Percentiles rank a stretch among this genome's conserved stretches.
Evolutionary conservation across 805 yeast genomes (phyloP).

Genomic region (Saccharomycopsis microspora): DNA sequence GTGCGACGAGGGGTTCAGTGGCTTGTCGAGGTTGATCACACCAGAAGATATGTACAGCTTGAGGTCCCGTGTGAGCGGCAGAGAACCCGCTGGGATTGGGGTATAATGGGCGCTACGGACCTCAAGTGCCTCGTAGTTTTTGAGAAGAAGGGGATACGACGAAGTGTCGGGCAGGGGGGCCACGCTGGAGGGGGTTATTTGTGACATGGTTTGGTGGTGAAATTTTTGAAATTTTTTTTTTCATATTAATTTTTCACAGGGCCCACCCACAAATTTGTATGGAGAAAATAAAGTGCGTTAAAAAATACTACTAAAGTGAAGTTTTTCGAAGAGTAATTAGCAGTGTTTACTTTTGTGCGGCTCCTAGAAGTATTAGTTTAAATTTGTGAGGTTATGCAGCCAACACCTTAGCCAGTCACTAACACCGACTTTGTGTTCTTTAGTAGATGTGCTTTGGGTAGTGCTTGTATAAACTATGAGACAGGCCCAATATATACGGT

Average conservation of each 20-base stretch:
- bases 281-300: too few species aligned
- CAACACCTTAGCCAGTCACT: too few species aligned
- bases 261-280: too few species aligned
- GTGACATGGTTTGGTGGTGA: conserved; percentile 33
- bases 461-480: too few species aligned
- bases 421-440: too few species aligned
- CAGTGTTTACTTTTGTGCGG: too few species aligned
- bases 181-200: conserved; percentile 78
- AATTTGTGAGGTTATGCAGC: too few species aligned
- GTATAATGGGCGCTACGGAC: conserved; percentile 97
- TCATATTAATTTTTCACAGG: background rate
- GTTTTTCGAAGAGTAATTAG: too few species aligned
- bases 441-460: too few species aligned
- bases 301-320: too few species aligned
- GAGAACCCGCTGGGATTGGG: conserved; percentile 91
- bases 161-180: conserved; percentile 77
- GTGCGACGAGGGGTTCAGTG: conserved; percentile 96
- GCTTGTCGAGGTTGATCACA: conserved; percentile 94
- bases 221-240: background rate
- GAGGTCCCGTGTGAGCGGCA: conserved; percentile 90
- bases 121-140: conserved; percentile 85
- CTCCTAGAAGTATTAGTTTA: too few species aligned
- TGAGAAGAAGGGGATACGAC: conserved; percentile 90
- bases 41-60: conserved; percentile 86
- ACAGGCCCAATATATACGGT: too few species aligned